These are phyloP conservation scores for Mycena pura DNA, from an alignment of 768 basidiomycete species.

Conservation along the genomic window DNA sequence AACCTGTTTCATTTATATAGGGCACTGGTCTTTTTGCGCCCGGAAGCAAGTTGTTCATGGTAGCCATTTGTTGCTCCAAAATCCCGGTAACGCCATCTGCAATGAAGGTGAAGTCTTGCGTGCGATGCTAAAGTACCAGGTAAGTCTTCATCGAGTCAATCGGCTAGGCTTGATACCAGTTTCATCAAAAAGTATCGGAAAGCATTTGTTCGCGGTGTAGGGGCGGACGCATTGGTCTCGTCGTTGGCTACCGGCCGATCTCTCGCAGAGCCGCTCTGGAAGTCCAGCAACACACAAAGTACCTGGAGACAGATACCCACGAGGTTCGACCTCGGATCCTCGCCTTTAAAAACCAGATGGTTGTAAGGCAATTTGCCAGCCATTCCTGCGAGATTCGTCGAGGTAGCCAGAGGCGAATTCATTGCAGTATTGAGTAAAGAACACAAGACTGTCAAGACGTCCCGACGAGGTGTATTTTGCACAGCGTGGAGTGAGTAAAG, in stretches of 20 bases:
- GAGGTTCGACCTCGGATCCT: slow-evolving; percentile 76
- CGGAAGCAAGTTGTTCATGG: slow-evolving; percentile 77
- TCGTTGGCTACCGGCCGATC: slow-evolving; percentile 52
- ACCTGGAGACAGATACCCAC: slow-evolving; percentile 80
- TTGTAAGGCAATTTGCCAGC: slow-evolving; percentile 87
- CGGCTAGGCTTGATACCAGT: slow-evolving; percentile 69
- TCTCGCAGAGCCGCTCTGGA: slow-evolving; percentile 77
- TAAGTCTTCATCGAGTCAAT: slow-evolving; percentile 14
- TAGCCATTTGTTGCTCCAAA: slow-evolving; percentile 77
- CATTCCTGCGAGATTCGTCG: slow-evolving; percentile 67
- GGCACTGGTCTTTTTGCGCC: slow-evolving; percentile 86
- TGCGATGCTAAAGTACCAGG: slow-evolving; percentile 72
- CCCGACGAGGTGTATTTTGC: slow-evolving; percentile 75
- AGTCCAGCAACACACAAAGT: slow-evolving; percentile 78
- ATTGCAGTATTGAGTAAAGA: slow-evolving; percentile 91
- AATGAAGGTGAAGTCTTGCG: slow-evolving; percentile 88
- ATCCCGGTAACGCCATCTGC: slow-evolving; percentile 72
- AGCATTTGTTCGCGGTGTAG: slow-evolving; percentile 78
- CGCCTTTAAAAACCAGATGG: slow-evolving; percentile 89
- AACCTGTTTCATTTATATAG: slow-evolving; percentile 83
- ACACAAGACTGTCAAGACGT: slow-evolving; percentile 92
- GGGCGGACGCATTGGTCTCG: slow-evolving; percentile 52
- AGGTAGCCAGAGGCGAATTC: slow-evolving; percentile 63
- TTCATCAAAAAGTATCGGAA: slow-evolving; percentile 94
- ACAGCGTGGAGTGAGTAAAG: slow-evolving; percentile 80